phyloP scores from a whole-genome alignment of 2,329 filamentous ascomycete genomes.

The Arthrocladium fulminans region DNA sequence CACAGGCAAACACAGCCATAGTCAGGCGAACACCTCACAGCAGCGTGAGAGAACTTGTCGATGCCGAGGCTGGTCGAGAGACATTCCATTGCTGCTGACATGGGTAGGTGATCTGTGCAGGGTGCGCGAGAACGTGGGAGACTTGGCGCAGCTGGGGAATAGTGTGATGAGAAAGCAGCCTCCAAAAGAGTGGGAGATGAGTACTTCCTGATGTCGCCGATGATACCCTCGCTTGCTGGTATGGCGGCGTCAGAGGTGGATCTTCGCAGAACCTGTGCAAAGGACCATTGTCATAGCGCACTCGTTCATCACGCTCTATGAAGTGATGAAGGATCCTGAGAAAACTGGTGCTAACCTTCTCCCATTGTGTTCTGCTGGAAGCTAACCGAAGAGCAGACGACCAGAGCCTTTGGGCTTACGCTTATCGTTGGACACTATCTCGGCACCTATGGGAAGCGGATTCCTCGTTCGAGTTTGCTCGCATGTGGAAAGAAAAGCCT shows the following conservation, averaged over 20 bases:
- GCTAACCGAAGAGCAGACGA: not conserved
- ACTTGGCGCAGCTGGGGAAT: not conserved
- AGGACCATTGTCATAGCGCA: conserved; percentile 5
- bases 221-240: not conserved
- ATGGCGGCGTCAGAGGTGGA: not conserved
- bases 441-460: conserved; percentile 6
- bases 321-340: not conserved
- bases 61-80: not conserved
- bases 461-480: not conserved
- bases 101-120: conserved; percentile 4
- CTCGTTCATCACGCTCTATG: conserved; percentile 2
- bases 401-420: not conserved
- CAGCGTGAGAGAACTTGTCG: not conserved
- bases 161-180: not conserved
- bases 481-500: conserved; percentile 3
- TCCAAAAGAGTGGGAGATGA: not conserved
- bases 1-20: not conserved
- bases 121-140: conserved; percentile 3
- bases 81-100: not conserved
- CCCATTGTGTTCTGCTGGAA: not conserved
- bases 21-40: not conserved
- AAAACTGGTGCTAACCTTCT: not conserved
- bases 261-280: conserved; percentile 3
- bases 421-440: conserved; percentile 2
- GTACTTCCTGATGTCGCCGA: not conserved